A percentile compares a stretch with the other conserved stretches of the same genome.
Conservation (phyloP, 495 filamentous ascomycete species). For the Lichenothelia convexa region DNA sequence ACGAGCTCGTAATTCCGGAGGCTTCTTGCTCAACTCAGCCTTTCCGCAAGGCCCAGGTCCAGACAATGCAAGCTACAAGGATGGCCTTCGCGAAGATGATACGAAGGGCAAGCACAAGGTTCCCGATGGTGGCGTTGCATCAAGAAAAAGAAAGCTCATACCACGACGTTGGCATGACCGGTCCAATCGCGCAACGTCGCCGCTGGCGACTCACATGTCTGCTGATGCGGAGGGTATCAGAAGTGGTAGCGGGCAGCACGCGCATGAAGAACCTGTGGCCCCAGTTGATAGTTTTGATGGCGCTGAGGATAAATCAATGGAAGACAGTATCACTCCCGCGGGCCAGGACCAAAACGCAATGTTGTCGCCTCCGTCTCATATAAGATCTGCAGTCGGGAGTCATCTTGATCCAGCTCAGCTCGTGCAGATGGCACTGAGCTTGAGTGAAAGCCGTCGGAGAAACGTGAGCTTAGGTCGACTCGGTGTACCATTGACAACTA, state of each 20-base stretch:
- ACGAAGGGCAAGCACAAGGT: background rate
- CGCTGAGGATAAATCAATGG: background rate
- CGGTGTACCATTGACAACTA: slow-evolving; percentile 14
- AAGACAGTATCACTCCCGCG: background rate
- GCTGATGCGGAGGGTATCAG: background rate
- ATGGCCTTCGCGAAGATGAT: background rate
- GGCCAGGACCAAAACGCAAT: background rate
- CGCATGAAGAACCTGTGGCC: too few species aligned
- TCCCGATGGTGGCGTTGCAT: background rate
- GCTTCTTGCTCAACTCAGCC: background rate
- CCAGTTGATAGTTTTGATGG: background rate
- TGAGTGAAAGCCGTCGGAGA: slow-evolving; percentile 65
- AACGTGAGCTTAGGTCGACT: slow-evolving; percentile 21
- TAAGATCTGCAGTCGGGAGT: background rate
- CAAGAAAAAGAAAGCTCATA: background rate
- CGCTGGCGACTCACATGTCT: background rate
- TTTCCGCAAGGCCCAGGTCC: background rate
- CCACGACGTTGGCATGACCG: background rate
- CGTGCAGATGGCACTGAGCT: slow-evolving; percentile 71
- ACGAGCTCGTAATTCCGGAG: background rate
- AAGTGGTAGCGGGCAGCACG: too few species aligned
- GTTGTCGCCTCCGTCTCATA: background rate
- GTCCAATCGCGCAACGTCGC: background rate
- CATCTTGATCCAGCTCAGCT: slow-evolving; percentile 58
- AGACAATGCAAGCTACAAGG: background rate